These are phyloP conservation scores for Phytophthora fragariaefolia DNA, from an alignment of 352 stramenopile genomes.

Conservation along the genomic window DNA sequence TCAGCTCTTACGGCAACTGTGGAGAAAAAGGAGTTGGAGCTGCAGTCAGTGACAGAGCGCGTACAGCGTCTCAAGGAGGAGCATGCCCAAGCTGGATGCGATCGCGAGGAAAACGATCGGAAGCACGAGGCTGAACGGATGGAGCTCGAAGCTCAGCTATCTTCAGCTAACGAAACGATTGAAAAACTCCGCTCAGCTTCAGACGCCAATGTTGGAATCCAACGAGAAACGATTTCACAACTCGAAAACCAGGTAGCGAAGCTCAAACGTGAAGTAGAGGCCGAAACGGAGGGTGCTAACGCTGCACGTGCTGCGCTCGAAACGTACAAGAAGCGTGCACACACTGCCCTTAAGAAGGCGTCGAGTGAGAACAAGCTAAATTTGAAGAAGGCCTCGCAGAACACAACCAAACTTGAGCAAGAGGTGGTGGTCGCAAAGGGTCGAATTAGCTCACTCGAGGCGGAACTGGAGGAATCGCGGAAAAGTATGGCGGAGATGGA, in stretches of 20 bases:
- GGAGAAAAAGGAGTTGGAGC: constrained; percentile 36
- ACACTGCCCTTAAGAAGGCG: constrained; percentile 80
- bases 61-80: constrained; percentile 25
- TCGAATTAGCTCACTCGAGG: constrained; percentile 43
- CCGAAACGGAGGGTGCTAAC: constrained; percentile 58
- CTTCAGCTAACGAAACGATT: constrained; percentile 41
- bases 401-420: constrained; percentile 51
- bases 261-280: constrained; percentile 45
- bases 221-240: constrained; percentile 26
- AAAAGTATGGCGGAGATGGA: constrained; percentile 37
- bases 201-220: constrained; percentile 21
- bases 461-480: constrained; percentile 38
- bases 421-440: constrained; percentile 50
- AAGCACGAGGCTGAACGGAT: constrained; percentile 32
- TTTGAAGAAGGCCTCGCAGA: constrained; percentile 58
- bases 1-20: constrained; percentile 22
- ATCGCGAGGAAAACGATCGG: constrained; percentile 16
- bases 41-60: constrained; percentile 11
- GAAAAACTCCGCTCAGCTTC: constrained; percentile 37
- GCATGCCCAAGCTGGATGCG: constrained; percentile 19
- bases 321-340: constrained; percentile 82
- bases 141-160: constrained; percentile 40
- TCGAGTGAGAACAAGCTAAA: constrained; percentile 68
- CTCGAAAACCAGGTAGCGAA: constrained; percentile 38
- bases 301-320: constrained; percentile 67